These are phyloP conservation scores for Haberlea rhodopensis DNA, from an alignment of 257 asterid genomes.

Conservation along the genomic window DNA sequence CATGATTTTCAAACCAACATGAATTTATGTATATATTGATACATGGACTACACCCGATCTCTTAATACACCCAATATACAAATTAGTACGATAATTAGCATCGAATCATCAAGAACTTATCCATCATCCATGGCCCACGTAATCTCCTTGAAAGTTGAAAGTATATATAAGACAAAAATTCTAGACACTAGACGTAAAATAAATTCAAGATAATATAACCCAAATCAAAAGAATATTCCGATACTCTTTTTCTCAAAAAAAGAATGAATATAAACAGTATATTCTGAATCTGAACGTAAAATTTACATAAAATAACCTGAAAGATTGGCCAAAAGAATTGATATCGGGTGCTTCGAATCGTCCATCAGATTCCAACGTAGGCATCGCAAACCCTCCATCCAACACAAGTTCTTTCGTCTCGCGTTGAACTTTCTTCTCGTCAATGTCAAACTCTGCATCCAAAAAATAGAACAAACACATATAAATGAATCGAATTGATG, in stretches of 20 bases:
- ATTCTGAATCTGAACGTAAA: neutral
- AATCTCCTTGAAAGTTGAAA: no score
- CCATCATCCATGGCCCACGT: neutral
- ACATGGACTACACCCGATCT: no score
- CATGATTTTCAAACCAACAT: no score
- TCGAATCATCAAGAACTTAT: neutral
- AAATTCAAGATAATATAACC: no score
- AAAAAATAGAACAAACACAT: neutral
- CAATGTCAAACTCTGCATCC: constrained; percentile 34
- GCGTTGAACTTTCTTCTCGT: constrained; percentile 29
- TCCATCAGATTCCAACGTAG: constrained; percentile 25
- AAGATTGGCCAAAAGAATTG: constrained; percentile 62
- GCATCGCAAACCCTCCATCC: constrained; percentile 50
- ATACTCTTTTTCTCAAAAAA: no score
- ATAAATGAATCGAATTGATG: no score
- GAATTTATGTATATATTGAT: no score
- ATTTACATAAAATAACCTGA: constrained; percentile 36
- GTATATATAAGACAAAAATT: neutral
- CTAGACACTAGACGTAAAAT: neutral
- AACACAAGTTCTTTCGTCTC: constrained; percentile 40
- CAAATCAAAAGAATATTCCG: no score
- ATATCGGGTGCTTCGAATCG: constrained; percentile 56
- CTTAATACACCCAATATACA: no score
- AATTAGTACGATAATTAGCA: no score
- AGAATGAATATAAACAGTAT: no score